Base-by-base conservation (phyloP, 2,329 filamentous ascomycete species). In the Ceratocystis colombiana region DNA sequence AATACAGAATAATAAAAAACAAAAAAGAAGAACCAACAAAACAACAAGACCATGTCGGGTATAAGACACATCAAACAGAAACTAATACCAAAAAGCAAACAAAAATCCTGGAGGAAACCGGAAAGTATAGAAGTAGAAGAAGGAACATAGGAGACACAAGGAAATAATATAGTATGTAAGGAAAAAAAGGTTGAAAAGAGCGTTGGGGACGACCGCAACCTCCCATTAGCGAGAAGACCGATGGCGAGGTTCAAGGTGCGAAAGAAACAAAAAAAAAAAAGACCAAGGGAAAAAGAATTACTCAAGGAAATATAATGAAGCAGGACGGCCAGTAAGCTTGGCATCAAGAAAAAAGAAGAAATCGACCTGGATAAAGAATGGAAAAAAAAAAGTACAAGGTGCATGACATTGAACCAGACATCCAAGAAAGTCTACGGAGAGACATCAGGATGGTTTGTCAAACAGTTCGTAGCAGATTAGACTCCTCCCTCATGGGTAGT, bases 301-400 rank as follows among this genome's bases (percentile, higher is more conserved):
- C 45, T 50, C 45, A 50, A 62, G 45, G 28, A 41, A 63, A 44
- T 62, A 22, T 33, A n/a, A n/a, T 37, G 33, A 45, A n/a, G n/a
- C 7, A 5, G 20, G 2, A 22, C 7, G 8, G 48, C 48, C 20
- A 53, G 48, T 53, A 15, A 25, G 0, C 17, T 41, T 64, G 61
- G 57, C 45, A 62, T 45, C 10, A 22, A 64, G 62, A 64, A n/a
- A 48, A 50, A 59, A 41, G 48, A 64, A 65, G 46, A 57, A 50
- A 46, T n/a, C 45, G 17, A 33, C 45, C 25, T 45, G 25, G 59
- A 25, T 62, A 63, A 63, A 25, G 61, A 63, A 20, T 30, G 61
- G 46, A 22, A 63, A 20, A 17, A 57, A 48, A 63, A 46, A 48
- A 63, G 62, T 53, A 63, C 22, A 63, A 45, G 37, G 63, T 33